A percentile compares a stretch with the other conserved stretches of the same genome.
Evolutionary conservation across 192 early-diverging fungal species (phyloP).

Genomic region (Borealophlyctis nickersoniae): DNA sequence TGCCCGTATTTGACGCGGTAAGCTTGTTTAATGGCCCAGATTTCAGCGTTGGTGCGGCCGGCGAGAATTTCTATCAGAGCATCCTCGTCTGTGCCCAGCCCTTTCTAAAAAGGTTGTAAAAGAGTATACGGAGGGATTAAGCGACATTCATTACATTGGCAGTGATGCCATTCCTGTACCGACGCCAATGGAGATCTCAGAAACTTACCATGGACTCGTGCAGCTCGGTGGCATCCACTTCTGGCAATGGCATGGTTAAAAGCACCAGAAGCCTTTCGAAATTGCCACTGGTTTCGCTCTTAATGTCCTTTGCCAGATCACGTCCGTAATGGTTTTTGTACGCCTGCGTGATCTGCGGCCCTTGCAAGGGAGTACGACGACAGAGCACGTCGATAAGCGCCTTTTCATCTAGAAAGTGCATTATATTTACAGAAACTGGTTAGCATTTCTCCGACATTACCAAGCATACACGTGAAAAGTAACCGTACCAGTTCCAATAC

Average conservation of each 20-base stretch:
- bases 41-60: constrained; percentile 48
- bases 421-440: not conserved
- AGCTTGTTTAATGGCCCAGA: constrained; percentile 37
- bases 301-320: constrained; percentile 26
- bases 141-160: too few species aligned
- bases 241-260: constrained; percentile 11
- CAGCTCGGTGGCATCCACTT: constrained; percentile 28
- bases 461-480: not conserved
- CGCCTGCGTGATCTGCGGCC: constrained; percentile 26
- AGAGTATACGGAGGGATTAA: not conserved
- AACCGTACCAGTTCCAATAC: constrained; percentile 25
- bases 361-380: constrained; percentile 37
- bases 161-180: too few species aligned
- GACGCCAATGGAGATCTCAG: not conserved
- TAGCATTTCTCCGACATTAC: not conserved
- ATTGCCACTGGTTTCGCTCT: constrained; percentile 36
- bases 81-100: constrained; percentile 47
- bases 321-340: constrained; percentile 31
- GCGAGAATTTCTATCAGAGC: constrained; percentile 45
- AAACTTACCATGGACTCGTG: constrained; percentile 26
- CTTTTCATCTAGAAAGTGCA: constrained; percentile 27
- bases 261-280: constrained; percentile 30
- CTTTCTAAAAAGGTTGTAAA: constrained; percentile 5
- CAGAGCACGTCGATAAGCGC: constrained; percentile 38
- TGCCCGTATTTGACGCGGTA: constrained; percentile 29